Evolutionary conservation across 768 basidiomycete species (phyloP), one percentile per base, ranked within the genome.

Genomic region (Rhodotorula babjevae): DNA sequence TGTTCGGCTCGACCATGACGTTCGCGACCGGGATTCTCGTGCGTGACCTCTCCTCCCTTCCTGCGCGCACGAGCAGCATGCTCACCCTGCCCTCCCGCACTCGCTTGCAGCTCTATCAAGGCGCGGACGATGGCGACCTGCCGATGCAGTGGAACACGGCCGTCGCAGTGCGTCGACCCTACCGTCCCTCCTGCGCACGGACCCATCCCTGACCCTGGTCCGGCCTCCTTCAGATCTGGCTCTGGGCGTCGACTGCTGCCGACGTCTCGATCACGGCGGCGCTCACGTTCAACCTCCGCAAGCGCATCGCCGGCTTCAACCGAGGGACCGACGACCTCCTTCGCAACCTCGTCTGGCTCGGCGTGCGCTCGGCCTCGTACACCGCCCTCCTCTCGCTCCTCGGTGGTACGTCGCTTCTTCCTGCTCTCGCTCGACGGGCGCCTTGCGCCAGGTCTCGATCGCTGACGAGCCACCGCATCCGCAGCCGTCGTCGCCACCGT

Each of bases 181-280:
- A 6, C 2, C 50, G 25, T 27, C 11, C 50, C 21, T 21, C 23
- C 47, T 21, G 47, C 47, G 18, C 15, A n/a, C n/a, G 21, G 3
- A 49, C 19, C 9, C 46, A n/a, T n/a, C 14, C 18, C 49, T 25
- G 49, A 23, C 49, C 19, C 15, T 21, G 49, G 14, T 3, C 49
- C 18, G 14, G 3, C 21, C 49, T 9, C 49, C 25, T 52, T 4
- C 50, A 52, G 50, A 27, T 52, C 27, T 52, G 50, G 50, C 50
- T 52, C 10, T 52, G 50, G 50, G 50, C 50, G 23, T 52, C 50
- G 23, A 52, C 68, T 5, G 56, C 19, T 2, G 56, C 57, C 15
- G 68, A 69, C 33, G 25, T n/a, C 3, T 64, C 68, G 21, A 64
- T 69, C 46, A 59, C 68, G 11, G 11, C 64, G 49, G 68, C 68